These are phyloP conservation scores for Beauveria sp. DNA, from an alignment of 2,329 filamentous ascomycete species.

Conservation along the genomic window DNA sequence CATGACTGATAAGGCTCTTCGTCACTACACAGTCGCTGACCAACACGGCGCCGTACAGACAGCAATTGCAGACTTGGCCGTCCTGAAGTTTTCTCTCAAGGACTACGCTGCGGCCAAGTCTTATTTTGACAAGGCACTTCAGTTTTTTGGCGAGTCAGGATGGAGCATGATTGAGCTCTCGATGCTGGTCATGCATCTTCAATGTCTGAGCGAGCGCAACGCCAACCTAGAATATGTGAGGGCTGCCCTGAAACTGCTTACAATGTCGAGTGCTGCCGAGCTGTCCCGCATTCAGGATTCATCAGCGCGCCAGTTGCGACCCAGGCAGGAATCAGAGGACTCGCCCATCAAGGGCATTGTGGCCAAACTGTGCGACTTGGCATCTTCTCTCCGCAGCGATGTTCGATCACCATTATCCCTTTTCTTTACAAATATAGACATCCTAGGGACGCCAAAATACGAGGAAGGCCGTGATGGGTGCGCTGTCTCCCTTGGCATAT, in stretches of 20 bases:
- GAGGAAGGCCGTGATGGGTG: conserved; percentile 68
- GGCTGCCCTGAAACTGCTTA: conserved; percentile 65
- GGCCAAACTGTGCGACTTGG: conserved; percentile 37
- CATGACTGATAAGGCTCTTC: conserved; percentile 76
- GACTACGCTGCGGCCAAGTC: conserved; percentile 68
- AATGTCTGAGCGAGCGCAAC: conserved; percentile 70
- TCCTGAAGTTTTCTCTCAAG: conserved; percentile 69
- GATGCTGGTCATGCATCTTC: conserved; percentile 78
- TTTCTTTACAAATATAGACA: conserved; percentile 63
- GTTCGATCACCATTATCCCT: conserved; percentile 60
- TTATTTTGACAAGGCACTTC: conserved; percentile 71
- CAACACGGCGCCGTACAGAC: conserved; percentile 70
- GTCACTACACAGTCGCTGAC: conserved; percentile 73
- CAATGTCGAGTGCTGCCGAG: conserved; percentile 54
- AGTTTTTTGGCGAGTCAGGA: conserved; percentile 67
- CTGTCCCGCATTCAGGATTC: conserved; percentile 38
- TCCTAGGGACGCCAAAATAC: conserved; percentile 64
- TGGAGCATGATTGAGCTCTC: conserved; percentile 77
- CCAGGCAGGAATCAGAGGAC: conserved; percentile 20
- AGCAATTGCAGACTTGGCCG: conserved; percentile 75
- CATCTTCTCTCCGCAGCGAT: conserved; percentile 43
- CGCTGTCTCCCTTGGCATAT: conserved; percentile 57
- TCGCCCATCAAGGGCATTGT: conserved; percentile 40
- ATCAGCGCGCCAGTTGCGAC: conserved; percentile 17
- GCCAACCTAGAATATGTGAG: conserved; percentile 73